Base-by-base conservation (phyloP, 148 eudicot species). In the Mesembryanthemum crystallinum region DNA sequence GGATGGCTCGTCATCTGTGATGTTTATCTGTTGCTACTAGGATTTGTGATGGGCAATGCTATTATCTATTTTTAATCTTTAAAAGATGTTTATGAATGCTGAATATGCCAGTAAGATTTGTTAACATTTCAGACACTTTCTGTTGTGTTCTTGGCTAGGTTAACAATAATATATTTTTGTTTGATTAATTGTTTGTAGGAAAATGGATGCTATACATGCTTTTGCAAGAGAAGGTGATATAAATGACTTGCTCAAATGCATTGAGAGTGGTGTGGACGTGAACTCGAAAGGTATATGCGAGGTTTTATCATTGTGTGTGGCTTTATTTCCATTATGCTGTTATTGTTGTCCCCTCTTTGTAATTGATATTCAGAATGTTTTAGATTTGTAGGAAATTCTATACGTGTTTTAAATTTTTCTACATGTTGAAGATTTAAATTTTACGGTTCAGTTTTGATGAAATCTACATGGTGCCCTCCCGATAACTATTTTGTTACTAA, bases 211-310 rank as follows among this genome's bases (percentile, higher is more conserved):
- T 8, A 83, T 91, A 59, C 99, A 96, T 84, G 90, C 82, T 60
- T 96, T 89, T 82, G 99, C 97, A 32, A 87, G 99, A 78, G 99
- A 92, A 81, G 98, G 99, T 69, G 98, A 96, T 70, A 80, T 80
- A 21, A 88, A 82, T 64, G 91, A 86, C 77, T 78, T 92, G 88
- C 84, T 86, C 67, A 92, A 88, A 85, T 87, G 98, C 83, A 83
- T 91, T 47, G 90, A 85, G 75, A 85, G 78, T 81, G 97, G 94
- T 65, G 87, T 88, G 73, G 74, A 90, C 8, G 91, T 91, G 63
- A 82, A 95, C 84, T 17, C 79, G 12, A 90, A 91, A 81, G 99
- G 98, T 94, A 64, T 55, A 80, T 77, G 54, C 32, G 69, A 29
- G 20, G 35, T 61, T 35, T 60, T 80, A 24, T 39, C 42, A 29